These are phyloP conservation scores for Marasmius sp. DNA, from an alignment of 1,284 basidiomycete species.

Conservation along the genomic window DNA sequence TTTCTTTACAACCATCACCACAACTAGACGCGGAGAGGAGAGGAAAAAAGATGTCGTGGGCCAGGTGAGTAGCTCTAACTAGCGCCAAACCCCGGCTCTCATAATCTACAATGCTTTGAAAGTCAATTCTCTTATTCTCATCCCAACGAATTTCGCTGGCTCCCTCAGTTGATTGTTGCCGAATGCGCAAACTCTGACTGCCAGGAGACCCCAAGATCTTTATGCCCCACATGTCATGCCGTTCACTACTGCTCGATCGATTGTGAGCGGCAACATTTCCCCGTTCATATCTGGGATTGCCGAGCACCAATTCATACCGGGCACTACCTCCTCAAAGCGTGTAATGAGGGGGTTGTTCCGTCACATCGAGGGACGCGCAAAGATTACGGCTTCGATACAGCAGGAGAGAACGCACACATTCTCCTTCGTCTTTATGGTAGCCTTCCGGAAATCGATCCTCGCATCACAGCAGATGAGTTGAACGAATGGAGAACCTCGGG, in stretches of 20 bases:
- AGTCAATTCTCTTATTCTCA: no score
- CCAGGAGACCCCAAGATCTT: not conserved
- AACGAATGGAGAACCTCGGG: conserved; percentile 32
- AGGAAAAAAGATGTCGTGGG: no score
- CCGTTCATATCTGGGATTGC: conserved; percentile 34
- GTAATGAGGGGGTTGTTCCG: conserved; percentile 18
- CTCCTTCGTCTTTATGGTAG: conserved; percentile 33
- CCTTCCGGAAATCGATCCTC: conserved; percentile 20
- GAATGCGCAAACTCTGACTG: not conserved
- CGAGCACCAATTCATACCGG: conserved; percentile 31
- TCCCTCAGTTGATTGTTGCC: no score
- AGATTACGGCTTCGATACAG: conserved; percentile 36
- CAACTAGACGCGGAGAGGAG: no score
- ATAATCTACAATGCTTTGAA: no score
- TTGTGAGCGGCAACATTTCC: conserved; percentile 31
- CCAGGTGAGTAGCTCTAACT: no score
- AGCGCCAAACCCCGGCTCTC: no score
- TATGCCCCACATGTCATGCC: conserved; percentile 12
- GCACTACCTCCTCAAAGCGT: conserved; percentile 22
- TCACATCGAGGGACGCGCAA: conserved; percentile 27
- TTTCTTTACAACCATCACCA: no score
- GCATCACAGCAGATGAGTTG: conserved; percentile 24
- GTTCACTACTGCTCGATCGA: conserved; percentile 31
- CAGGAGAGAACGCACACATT: conserved; percentile 12
- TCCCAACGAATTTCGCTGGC: no score